Evolutionary conservation across 78 protist species (phyloP).

Genomic region (Pigoraptor vietnamica): DNA sequence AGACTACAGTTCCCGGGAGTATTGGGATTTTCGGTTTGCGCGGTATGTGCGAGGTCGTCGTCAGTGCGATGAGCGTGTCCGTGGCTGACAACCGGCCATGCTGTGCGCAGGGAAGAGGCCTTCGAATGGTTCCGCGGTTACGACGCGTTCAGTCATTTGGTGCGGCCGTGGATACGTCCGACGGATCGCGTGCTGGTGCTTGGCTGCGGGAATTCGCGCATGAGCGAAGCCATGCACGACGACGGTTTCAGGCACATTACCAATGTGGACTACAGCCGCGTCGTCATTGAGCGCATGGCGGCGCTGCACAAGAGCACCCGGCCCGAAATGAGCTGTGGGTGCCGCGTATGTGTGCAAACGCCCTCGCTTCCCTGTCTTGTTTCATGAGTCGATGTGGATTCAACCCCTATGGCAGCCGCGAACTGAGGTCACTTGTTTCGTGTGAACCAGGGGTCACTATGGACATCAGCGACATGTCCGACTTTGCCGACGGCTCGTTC

Average conservation of each 20-base stretch:
- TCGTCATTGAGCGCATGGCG: slow-evolving; percentile 8
- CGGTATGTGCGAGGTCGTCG: too few species aligned
- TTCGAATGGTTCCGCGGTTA: background rate
- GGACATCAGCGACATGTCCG: slow-evolving; percentile 4
- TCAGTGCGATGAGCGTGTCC: too few species aligned
- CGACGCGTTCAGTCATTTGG: background rate
- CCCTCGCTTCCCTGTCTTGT: too few species aligned
- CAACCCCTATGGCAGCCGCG: too few species aligned
- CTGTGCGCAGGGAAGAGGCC: background rate
- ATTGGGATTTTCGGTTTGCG: too few species aligned
- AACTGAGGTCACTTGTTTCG: too few species aligned
- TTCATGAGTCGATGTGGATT: too few species aligned
- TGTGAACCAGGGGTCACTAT: background rate
- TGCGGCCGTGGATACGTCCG: background rate
- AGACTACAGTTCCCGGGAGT: too few species aligned
- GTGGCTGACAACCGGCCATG: background rate
- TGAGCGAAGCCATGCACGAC: background rate
- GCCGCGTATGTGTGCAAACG: too few species aligned
- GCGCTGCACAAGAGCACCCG: background rate
- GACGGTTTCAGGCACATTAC: slow-evolving; percentile 9
- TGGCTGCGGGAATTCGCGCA: background rate
- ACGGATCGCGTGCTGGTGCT: background rate
- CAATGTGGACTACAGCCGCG: background rate
- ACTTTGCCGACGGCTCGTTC: background rate
- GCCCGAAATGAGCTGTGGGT: background rate